phyloP scores from a whole-genome alignment of 768 basidiomycete species.

The Pleurotus eryngii region DNA sequence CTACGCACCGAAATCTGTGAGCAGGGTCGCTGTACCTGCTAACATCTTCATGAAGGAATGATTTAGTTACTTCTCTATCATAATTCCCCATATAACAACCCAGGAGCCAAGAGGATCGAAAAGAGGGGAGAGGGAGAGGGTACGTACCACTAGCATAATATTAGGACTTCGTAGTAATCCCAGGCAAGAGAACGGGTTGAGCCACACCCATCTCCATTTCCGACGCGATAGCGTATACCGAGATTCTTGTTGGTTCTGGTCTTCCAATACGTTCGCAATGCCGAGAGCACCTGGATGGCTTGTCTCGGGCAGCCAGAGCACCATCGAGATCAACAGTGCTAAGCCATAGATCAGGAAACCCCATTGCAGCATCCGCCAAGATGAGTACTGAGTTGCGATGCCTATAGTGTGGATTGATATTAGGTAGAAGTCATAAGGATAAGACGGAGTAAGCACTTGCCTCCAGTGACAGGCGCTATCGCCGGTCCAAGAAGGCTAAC shows the following conservation, averaged over 20 bases:
- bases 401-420: constrained; percentile 19
- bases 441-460: constrained; percentile 19
- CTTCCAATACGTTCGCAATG: constrained; percentile 39
- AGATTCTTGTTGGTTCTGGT: constrained; percentile 11
- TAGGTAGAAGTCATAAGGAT: not conserved
- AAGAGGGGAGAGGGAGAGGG: not conserved
- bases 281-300: constrained; percentile 57
- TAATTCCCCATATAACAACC: too few species aligned
- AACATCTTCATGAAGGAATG: not conserved
- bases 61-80: too few species aligned
- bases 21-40: constrained; percentile 12
- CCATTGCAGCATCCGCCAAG: constrained; percentile 62
- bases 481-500: constrained; percentile 52
- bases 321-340: constrained; percentile 34
- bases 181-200: constrained; percentile 60
- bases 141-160: constrained; percentile 50
- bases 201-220: constrained; percentile 33
- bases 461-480: constrained; percentile 57
- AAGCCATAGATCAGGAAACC: constrained; percentile 39
- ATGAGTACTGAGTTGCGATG: constrained; percentile 51
- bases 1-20: constrained; percentile 37
- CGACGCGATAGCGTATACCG: not conserved
- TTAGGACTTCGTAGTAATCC: constrained; percentile 57
- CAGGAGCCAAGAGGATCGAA: too few species aligned
- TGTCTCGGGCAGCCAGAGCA: constrained; percentile 58